phyloP scores from a whole-genome alignment of 768 basidiomycete species.

The Gelatoporia subvermispora region DNA sequence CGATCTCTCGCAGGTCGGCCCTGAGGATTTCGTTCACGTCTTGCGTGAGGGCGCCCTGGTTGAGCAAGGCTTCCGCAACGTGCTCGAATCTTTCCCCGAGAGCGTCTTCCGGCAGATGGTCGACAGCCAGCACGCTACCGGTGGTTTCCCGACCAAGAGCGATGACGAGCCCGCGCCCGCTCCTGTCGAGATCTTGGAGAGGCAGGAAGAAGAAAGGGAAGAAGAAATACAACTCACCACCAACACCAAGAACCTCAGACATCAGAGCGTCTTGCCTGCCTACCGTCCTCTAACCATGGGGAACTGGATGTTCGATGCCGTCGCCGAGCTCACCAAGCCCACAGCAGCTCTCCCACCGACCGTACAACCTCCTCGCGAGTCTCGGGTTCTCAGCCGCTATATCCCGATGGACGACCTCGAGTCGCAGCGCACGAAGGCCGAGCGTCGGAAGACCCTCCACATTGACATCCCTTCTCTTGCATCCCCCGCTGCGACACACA shows the following conservation, averaged over 20 bases:
- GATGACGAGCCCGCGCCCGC: slow-evolving; percentile 30
- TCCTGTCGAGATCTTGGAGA: slow-evolving; percentile 44
- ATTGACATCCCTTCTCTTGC: slow-evolving; percentile 29
- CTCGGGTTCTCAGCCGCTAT: slow-evolving; percentile 30
- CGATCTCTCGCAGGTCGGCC: slow-evolving; percentile 78
- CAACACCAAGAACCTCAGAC: slow-evolving; percentile 28
- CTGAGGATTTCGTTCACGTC: slow-evolving; percentile 86
- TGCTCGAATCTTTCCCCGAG: slow-evolving; percentile 53
- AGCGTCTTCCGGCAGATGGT: slow-evolving; percentile 77
- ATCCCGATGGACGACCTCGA: slow-evolving; percentile 20
- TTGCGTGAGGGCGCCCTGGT: slow-evolving; percentile 75
- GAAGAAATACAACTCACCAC: slow-evolving; percentile 20
- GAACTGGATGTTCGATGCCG: slow-evolving; percentile 84
- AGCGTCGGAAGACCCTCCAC: slow-evolving; percentile 36
- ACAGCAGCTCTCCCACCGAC: slow-evolving; percentile 19
- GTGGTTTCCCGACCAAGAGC: slow-evolving; percentile 44
- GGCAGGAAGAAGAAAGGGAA: slow-evolving; percentile 35
- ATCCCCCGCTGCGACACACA: slow-evolving; percentile 31
- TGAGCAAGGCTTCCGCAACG: slow-evolving; percentile 83
- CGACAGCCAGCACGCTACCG: slow-evolving; percentile 44
- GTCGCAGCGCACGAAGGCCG: slow-evolving; percentile 7
- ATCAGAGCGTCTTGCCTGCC: slow-evolving; percentile 37
- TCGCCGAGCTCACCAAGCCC: slow-evolving; percentile 55
- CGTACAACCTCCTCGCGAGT: slow-evolving; percentile 19
- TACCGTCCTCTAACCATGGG: slow-evolving; percentile 56